Conservation (phyloP, 164 flowering plant genomes). For the Dillenia suffruticosa region DNA sequence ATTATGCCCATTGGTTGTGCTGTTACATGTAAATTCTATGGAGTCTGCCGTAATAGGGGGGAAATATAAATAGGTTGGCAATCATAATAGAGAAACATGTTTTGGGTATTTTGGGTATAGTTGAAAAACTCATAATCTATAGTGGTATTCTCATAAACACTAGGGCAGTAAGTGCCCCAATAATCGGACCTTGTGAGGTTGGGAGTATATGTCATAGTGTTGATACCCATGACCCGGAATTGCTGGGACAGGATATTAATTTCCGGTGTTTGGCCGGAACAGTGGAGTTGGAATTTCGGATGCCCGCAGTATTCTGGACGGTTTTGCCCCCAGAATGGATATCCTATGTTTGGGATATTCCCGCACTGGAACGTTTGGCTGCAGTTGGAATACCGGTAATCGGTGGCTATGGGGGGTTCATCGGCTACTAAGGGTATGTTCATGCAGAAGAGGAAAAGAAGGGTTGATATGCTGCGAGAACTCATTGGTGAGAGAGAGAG, state of each 20-base stretch:
- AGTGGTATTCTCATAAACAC: conserved; percentile 1
- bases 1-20: too few relatives aligned
- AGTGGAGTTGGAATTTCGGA: too few relatives aligned
- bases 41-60: too few relatives aligned
- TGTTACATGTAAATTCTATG: too few relatives aligned
- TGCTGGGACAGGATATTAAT: too few relatives aligned
- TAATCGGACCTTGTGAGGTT: conserved; percentile 27
- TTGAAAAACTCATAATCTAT: conserved; percentile 6
- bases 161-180: conserved; percentile 16
- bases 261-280: too few relatives aligned
- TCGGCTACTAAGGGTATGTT: background rate
- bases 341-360: conserved; percentile 12
- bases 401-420: conserved; percentile 2
- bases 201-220: background rate
- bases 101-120: conserved; percentile 4
- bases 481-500: conserved; percentile 3
- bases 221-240: too few relatives aligned
- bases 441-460: background rate
- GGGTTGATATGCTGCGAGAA: background rate
- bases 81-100: conserved; percentile 22
- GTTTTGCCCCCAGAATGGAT: conserved; percentile 50
- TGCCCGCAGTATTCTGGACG: too few relatives aligned
- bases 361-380: conserved; percentile 19
- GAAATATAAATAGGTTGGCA: conserved; percentile 2
- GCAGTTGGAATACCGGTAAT: conserved; percentile 21